Conservation (phyloP, 2,329 filamentous ascomycete genomes). For the Hypoxylon sp. region DNA sequence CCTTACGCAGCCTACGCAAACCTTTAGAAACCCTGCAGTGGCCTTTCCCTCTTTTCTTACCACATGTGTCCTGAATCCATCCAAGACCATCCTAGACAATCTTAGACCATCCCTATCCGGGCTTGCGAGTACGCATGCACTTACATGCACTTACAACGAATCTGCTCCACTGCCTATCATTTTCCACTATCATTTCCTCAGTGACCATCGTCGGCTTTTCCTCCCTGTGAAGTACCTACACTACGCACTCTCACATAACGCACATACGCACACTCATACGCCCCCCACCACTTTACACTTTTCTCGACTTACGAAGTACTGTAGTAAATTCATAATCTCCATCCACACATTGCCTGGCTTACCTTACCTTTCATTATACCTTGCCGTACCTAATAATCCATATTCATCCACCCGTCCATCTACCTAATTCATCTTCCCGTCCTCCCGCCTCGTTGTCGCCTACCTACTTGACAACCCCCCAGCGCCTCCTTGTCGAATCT, state of each 20-base stretch:
- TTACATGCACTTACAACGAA: conserved; percentile 28
- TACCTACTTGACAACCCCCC: conserved; percentile 2
- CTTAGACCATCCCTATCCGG: conserved; percentile 32
- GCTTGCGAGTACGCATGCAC: conserved; percentile 33
- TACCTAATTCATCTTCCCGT: conserved; percentile 14
- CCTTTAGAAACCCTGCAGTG: conserved; percentile 28
- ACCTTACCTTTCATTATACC: conserved; percentile 16
- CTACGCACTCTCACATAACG: conserved; percentile 7
- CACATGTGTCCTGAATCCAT: conserved; percentile 33
- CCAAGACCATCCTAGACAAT: background rate
- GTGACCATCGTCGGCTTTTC: conserved; percentile 20
- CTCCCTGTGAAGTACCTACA: conserved; percentile 30
- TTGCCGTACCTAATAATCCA: conserved; percentile 36
- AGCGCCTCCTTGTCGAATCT: background rate
- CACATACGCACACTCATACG: conserved; percentile 21
- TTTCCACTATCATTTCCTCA: conserved; percentile 15
- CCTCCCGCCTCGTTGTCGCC: conserved; percentile 15
- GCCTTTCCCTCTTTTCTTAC: conserved; percentile 30
- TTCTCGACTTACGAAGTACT: conserved; percentile 30
- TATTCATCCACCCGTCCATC: conserved; percentile 29
- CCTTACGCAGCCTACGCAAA: conserved; percentile 46
- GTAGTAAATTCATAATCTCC: conserved; percentile 35
- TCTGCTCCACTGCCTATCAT: conserved; percentile 33
- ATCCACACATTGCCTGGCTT: conserved; percentile 12
- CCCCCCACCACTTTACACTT: conserved; percentile 28